Base-by-base conservation (phyloP, 371 early-diverging fungal genomes). In the Mortierella sp. region DNA sequence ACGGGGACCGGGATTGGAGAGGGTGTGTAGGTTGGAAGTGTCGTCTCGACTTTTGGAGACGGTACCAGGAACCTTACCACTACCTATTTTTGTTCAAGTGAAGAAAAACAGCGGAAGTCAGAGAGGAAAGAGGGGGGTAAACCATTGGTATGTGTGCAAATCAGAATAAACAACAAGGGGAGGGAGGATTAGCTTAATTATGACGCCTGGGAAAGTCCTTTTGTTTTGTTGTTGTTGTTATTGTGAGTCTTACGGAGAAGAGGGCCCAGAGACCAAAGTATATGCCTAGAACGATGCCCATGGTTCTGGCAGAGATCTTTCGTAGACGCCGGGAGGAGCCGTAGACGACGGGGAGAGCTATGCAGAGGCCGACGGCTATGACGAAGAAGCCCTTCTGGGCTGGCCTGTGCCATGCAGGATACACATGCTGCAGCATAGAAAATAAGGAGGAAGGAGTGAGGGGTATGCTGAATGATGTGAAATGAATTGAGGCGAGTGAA, bases 361-460 rank as follows among this genome's bases (percentile, higher is more conserved):
- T 72, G 69, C 68, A 68, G 16, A 77, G 64, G 22, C 68, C 31
- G 52, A 64, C 78, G 6, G 64, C 78, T 1, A 73, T 16, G 64
- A 72, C 24, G 50, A 68, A 77, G 61, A 77, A 45, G 13, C 24
- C 68, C 44, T 58, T 66, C 29, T 77, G 78, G 53, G 68, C 78
- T 19, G 78, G 78, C 66, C 64, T 72, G 47, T 77, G 78, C 78
- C 78, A 77, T 63, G 73, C 64, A 37, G 78, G 78, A 69, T 77
- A 77, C 24, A 53, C 72, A 64, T 77, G 78, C 13, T 44, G 64
- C 24, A 72, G 58, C 78, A 77, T 77, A 11, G 37, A 1, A 24
- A 64, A 53, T 24, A 44, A 31, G n/a, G n/a, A 40, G 66, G 29
- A 0, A 64, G 52, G 6, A n/a, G 26, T 19, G 19, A 55, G 31